Evolutionary conservation across 1,284 basidiomycete genomes (phyloP), one percentile per base, ranked within the genome.

Genomic region (Tylopilus sp.): DNA sequence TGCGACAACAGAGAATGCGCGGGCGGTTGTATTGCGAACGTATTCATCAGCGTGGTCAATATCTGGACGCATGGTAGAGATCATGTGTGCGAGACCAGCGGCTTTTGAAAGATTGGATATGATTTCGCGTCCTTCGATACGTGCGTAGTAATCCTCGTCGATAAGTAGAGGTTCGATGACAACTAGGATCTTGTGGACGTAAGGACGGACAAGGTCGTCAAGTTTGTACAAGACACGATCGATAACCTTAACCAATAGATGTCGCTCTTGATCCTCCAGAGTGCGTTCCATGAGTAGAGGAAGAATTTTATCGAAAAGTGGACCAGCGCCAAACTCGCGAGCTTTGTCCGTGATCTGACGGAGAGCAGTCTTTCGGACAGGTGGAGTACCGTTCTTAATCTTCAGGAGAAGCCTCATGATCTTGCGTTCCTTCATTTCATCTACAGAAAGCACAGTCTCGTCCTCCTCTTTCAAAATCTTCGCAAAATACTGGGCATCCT

Each of bases 31-130:
- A 71, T 99, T 99, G 55, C 96, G 91, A 21, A 99, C 95, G 61
- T 99, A 99, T 71, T 99, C 96, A 70, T 99, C 96, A 37, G 95
- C 94, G 64, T 99, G 95, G 71, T 99, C 95, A 59, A 99, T 99
- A 77, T 99, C 95, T 3, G 96, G 96, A 62, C 95, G 88, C 95
- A 99, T 99, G 18, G 95, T 99, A 33, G 95, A 99, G 63, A 99
- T 99, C 96, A 99, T 99, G 71, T 99, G 96, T 3, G 95, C 96
- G 20, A 99, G 85, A 71, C 96, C 95, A 30, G 96, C 95, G 3
- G 96, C 96, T 71, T 99, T 99, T 42, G 96, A 96, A 44, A 99
- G 75, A 71, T 99, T 99, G 63, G 92, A 95, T 64, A 99, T 99
- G 67, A 99, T 99, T 75, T 99, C 96, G 46, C 96, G 91, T 57